A percentile compares a stretch with the other conserved stretches of the same genome.
Evolutionary conservation across 2,329 filamentous ascomycete genomes (phyloP).

Genomic region (Trichoderma pleuroti): DNA sequence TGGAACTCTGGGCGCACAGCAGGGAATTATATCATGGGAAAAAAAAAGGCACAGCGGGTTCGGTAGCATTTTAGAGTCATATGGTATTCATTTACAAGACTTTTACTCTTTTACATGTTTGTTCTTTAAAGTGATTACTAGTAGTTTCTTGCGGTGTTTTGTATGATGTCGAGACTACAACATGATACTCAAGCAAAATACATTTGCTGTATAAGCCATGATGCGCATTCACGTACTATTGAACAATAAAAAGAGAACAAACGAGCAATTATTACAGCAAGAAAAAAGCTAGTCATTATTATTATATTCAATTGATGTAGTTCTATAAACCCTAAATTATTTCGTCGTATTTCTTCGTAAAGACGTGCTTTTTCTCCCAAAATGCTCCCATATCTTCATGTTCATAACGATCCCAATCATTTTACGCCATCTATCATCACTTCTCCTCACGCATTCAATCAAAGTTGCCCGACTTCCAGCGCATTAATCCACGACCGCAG

Average conservation of each 20-base stretch:
- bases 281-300: no score
- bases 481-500: not conserved
- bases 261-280: no score
- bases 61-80: conserved; percentile 4
- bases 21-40: not conserved
- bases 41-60: not conserved
- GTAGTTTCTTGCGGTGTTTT: not conserved
- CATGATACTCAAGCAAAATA: no score
- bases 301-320: no score
- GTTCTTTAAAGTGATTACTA: not conserved
- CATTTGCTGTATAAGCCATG: no score
- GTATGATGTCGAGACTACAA: no score
- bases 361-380: not conserved
- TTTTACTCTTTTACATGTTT: not conserved
- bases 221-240: no score
- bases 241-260: no score
- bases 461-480: not conserved
- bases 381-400: not conserved
- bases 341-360: not conserved
- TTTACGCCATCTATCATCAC: not conserved
- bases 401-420: not conserved
- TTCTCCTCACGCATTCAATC: not conserved
- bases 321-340: no score
- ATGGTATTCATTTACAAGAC: not conserved
- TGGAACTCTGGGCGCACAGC: not conserved